A percentile compares a stretch with the other conserved stretches of the same genome.
Conservation (phyloP, 1,139 yeast genomes). For the Suhomyces chickasaworum region DNA sequence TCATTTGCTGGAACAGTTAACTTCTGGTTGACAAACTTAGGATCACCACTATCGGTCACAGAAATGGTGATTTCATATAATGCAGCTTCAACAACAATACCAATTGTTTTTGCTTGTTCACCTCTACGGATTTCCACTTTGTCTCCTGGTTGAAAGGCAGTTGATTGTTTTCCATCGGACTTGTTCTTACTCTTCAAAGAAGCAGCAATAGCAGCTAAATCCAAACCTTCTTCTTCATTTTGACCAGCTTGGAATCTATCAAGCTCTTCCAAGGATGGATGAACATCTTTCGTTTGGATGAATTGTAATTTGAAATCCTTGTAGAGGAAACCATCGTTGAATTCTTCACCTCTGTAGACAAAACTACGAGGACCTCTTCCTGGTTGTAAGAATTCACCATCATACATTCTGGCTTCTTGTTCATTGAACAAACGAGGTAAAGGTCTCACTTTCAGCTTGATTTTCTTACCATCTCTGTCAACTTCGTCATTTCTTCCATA, state of each 20-base stretch:
- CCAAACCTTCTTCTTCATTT: conserved; percentile 76
- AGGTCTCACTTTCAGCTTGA: conserved; percentile 65
- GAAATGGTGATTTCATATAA: conserved; percentile 64
- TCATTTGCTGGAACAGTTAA: conserved; percentile 74
- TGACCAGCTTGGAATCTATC: conserved; percentile 75
- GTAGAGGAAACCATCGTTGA: conserved; percentile 80
- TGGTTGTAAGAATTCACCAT: conserved; percentile 62
- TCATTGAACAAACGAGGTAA: conserved; percentile 84
- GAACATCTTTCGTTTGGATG: conserved; percentile 79
- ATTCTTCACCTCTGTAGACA: conserved; percentile 83
- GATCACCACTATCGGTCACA: conserved; percentile 54
- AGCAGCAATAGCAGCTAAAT: conserved; percentile 81
- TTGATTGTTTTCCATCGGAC: conserved; percentile 33
- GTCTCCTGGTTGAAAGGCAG: conserved; percentile 89
- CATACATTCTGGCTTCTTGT: conserved; percentile 59
- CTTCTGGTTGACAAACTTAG: conserved; percentile 50
- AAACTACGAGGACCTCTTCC: conserved; percentile 75
- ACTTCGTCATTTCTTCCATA: conserved; percentile 72
- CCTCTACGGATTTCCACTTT: conserved; percentile 89
- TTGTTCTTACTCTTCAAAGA: conserved; percentile 63
- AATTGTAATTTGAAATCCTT: conserved; percentile 86
- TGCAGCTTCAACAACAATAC: conserved; percentile 71
- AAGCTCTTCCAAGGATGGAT: conserved; percentile 86
- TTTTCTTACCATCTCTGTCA: conserved; percentile 57
- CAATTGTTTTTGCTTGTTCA: conserved; percentile 89